Evolutionary conservation across 371 early-diverging fungal genomes (phyloP), one percentile per base, ranked within the genome.

Genomic region (Mortierella sp.): DNA sequence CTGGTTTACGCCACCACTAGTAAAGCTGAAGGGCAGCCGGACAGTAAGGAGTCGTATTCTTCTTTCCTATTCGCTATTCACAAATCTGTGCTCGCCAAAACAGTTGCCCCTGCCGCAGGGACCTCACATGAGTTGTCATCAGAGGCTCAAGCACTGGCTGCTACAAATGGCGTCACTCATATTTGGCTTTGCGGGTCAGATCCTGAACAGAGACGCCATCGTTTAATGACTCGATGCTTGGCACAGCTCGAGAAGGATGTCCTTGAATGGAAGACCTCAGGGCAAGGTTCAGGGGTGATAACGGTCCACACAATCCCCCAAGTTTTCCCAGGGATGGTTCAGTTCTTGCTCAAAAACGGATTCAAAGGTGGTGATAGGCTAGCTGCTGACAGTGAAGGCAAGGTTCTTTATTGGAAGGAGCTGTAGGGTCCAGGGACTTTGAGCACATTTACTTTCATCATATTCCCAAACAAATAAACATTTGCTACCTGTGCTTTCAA

Each of bases 141-240:
- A 22, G 70, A 73, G 32, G 62, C 70, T 9, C 66, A 70, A 30
- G 62, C 40, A 12, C 12, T 64, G 35, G 51, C 61, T 20, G 3
- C 73, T 20, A 47, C 43, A 16, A 49, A 43, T 9, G 78, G 78
- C 0, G 73, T 43, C 8, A 73, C 78, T 1, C 78, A 78, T 51
- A 78, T 78, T 62, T 78, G 78, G 78, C 63, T 78, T 18, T 78
- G 78, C 28, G 78, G 73, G 20, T 78, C 78, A 3, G 73, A 69
- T 28, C 78, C 73, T 3, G 73, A 68, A 28, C 70, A 66, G 39
- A 57, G 78, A 51, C 65, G 78, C 35, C 73, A 66, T 30, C 54
- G 58, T 22, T 62, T 73, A 32, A 78, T 78, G 78, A 37, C 67
- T 18, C 49, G 26, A 14, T 69, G 68, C 35, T 62, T 78, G 49